Conservation (phyloP, 2,329 filamentous ascomycete species). For the Pseudocercospora vitis region DNA sequence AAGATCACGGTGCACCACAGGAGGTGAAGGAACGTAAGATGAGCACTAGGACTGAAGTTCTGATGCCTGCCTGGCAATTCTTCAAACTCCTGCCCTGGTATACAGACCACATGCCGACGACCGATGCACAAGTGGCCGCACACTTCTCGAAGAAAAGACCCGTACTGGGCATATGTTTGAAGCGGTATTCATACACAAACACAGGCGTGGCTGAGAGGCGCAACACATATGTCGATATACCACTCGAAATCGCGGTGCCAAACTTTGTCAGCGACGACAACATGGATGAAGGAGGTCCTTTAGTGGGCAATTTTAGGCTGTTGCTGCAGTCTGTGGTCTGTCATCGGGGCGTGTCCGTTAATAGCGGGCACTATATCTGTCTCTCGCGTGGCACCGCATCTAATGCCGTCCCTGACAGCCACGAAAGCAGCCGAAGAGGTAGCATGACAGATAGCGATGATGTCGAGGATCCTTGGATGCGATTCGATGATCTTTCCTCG, state of each 20-base stretch:
- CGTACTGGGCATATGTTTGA: slow-evolving; percentile 87
- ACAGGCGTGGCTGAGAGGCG: slow-evolving; percentile 69
- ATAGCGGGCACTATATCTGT: slow-evolving; percentile 88
- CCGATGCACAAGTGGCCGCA: slow-evolving; percentile 78
- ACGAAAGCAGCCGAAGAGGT: slow-evolving; percentile 37
- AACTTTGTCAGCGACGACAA: slow-evolving; percentile 85
- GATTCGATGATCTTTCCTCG: slow-evolving; percentile 81
- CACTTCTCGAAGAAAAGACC: slow-evolving; percentile 82
- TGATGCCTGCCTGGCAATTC: slow-evolving; percentile 97
- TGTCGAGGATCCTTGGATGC: slow-evolving; percentile 77
- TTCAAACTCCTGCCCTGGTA: slow-evolving; percentile 95
- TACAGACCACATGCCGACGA: slow-evolving; percentile 63
- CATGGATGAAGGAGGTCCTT: slow-evolving; percentile 62
- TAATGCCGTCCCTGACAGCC: slow-evolving; percentile 46
- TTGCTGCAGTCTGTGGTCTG: slow-evolving; percentile 90
- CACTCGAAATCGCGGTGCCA: slow-evolving; percentile 76
- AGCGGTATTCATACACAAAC: slow-evolving; percentile 77
- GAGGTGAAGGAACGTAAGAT: slow-evolving; percentile 31
- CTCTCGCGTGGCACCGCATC: slow-evolving; percentile 71
- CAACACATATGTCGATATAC: slow-evolving; percentile 87
- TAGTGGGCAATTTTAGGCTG: slow-evolving; percentile 89
- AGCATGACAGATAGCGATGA: slow-evolving; percentile 50
- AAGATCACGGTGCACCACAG: slow-evolving; percentile 36
- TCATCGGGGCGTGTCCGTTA: slow-evolving; percentile 79
- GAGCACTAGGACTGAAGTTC: slow-evolving; percentile 69